Conservation (phyloP, 106 monocot genomes). For the Dioscorea dumetorum region DNA sequence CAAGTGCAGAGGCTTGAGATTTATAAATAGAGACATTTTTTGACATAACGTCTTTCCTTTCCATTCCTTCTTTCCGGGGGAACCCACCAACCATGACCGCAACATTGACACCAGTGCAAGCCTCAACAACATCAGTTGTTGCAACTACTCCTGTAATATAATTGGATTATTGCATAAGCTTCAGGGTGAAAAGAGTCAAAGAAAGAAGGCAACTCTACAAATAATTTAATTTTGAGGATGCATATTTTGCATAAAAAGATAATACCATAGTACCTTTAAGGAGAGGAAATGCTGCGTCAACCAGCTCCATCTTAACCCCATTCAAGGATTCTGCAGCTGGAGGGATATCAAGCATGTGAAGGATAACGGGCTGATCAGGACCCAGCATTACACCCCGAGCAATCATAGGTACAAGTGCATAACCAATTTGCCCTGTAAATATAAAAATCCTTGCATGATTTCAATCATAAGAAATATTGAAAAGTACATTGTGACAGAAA, state of each 20-base stretch:
- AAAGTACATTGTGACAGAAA: too few species aligned
- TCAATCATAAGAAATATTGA: too few species aligned
- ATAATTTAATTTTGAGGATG: too few species aligned
- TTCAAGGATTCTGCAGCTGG: constrained; percentile 78
- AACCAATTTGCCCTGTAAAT: constrained; percentile 82
- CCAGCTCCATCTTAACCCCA: constrained; percentile 87
- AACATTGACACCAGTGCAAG: constrained; percentile 72
- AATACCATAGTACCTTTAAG: constrained; percentile 43
- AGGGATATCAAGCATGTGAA: constrained; percentile 91
- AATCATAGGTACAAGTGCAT: constrained; percentile 93
- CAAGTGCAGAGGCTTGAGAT: constrained; percentile 79
- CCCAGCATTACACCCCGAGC: constrained; percentile 86
- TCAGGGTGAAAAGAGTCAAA: too few species aligned
- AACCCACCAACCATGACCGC: constrained; percentile 94
- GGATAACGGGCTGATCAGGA: constrained; percentile 73
- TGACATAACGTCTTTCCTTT: constrained; percentile 92
- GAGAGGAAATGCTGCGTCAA: constrained; percentile 95
- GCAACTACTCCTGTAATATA: constrained; percentile 60
- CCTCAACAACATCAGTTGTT: constrained; percentile 81
- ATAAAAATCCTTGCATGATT: background rate
- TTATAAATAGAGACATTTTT: constrained; percentile 96
- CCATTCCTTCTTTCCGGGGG: constrained; percentile 92
- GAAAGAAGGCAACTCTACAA: too few species aligned
- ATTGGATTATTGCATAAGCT: too few species aligned
- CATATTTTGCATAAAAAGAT: background rate